Evolutionary conservation across 2,329 filamentous ascomycete genomes (phyloP).

Genomic region (Sporothrix brunneoviolacea): DNA sequence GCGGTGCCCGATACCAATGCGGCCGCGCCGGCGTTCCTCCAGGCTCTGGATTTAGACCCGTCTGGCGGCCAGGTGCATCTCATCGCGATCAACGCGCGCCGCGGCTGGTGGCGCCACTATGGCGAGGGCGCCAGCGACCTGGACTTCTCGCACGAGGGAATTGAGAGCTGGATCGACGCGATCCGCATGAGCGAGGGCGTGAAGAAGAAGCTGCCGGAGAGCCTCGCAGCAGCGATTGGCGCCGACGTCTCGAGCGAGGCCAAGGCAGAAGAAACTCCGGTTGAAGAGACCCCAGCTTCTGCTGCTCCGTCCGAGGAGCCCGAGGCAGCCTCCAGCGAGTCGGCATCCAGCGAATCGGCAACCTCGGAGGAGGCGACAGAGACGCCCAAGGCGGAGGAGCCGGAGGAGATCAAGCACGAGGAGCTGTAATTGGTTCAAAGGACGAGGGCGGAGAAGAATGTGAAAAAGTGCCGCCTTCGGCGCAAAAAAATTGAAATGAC

Average conservation of each 20-base stretch:
- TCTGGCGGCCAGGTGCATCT: constrained; percentile 56
- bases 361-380: too few species aligned
- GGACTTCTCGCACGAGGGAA: constrained; percentile 49
- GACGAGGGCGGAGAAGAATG: neutral
- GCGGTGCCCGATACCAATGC: constrained; percentile 57
- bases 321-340: too few species aligned
- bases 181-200: constrained; percentile 81
- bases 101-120: constrained; percentile 79
- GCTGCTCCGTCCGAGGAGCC: too few species aligned
- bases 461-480: too few species aligned
- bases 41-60: constrained; percentile 52
- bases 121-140: constrained; percentile 34
- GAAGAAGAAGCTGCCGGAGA: constrained; percentile 67
- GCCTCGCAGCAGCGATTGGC: constrained; percentile 42
- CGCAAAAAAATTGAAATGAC: neutral
- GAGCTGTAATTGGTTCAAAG: constrained; percentile 26
- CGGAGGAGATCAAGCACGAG: constrained; percentile 32
- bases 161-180: constrained; percentile 86
- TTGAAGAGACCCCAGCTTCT: too few species aligned
- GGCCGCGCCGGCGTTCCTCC: constrained; percentile 48
- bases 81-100: constrained; percentile 76
- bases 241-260: constrained; percentile 29
- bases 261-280: too few species aligned
- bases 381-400: constrained; percentile 24
- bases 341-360: too few species aligned